phyloP scores from a whole-genome alignment of 768 basidiomycete genomes.

The Hypsizygus marmoreus region DNA sequence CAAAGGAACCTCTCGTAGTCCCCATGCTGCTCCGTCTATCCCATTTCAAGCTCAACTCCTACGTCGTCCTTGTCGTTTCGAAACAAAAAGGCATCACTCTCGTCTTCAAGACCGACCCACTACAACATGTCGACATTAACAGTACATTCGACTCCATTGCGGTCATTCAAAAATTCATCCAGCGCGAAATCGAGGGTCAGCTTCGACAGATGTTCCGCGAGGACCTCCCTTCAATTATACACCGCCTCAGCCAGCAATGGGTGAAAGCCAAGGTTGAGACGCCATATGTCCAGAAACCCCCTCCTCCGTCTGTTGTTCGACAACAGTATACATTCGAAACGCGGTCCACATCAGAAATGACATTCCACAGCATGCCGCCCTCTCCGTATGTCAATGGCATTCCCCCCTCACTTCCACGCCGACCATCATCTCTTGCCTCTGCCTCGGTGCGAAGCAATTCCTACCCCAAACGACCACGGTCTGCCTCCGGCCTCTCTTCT shows the following conservation, averaged over 20 bases:
- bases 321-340: conserved; percentile 33
- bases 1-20: conserved; percentile 92
- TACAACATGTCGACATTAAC: conserved; percentile 97
- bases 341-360: conserved; percentile 43
- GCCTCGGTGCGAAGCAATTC: conserved; percentile 10
- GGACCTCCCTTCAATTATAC: conserved; percentile 95
- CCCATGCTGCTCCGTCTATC: conserved; percentile 98
- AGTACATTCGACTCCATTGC: conserved; percentile 98
- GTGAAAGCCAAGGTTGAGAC: conserved; percentile 91
- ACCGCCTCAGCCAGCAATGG: conserved; percentile 95
- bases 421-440: conserved; percentile 13
- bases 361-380: conserved; percentile 22
- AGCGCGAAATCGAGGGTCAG: conserved; percentile 96
- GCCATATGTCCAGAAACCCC: conserved; percentile 73
- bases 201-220: conserved; percentile 98
- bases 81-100: conserved; percentile 98
- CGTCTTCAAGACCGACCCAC: conserved; percentile 98
- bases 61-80: conserved; percentile 96
- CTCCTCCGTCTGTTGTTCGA: conserved; percentile 34
- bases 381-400: conserved; percentile 7
- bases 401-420: conserved; percentile 3
- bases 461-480: conserved; percentile 34
- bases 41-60: conserved; percentile 91
- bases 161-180: conserved; percentile 97
- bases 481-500: conserved; percentile 40